Conservation (phyloP, 2,329 filamentous ascomycete species). For the Ascochyta pisi region DNA sequence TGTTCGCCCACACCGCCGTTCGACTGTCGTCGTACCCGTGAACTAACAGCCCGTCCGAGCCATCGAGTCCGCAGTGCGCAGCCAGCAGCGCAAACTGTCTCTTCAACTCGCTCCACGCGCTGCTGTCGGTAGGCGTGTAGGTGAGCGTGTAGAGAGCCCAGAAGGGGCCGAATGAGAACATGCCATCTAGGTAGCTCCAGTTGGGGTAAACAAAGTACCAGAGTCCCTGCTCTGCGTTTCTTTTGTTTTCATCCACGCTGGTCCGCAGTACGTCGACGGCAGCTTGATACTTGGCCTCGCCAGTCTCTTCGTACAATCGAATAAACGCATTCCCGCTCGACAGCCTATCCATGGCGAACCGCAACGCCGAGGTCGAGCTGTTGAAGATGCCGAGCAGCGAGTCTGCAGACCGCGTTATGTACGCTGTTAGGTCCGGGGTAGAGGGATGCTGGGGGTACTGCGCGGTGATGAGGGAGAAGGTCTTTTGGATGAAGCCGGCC, state of each 20-base stretch:
- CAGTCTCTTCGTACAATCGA: conserved; percentile 18
- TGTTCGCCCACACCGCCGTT: conserved; percentile 60
- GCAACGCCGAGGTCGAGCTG: background rate
- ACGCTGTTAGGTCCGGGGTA: background rate
- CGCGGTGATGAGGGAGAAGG: conserved; percentile 28
- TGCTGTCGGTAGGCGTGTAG: conserved; percentile 6
- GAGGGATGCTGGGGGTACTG: conserved; percentile 15
- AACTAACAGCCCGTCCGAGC: conserved; percentile 54
- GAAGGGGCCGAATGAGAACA: conserved; percentile 59
- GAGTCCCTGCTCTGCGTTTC: conserved; percentile 38
- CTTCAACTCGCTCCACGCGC: conserved; percentile 23
- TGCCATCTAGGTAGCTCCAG: conserved; percentile 62
- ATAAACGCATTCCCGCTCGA: conserved; percentile 39
- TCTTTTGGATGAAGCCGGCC: conserved; percentile 45
- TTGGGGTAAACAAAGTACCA: conserved; percentile 57
- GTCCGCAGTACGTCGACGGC: conserved; percentile 21
- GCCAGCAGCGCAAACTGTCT: conserved; percentile 51
- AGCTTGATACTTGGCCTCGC: conserved; percentile 22
- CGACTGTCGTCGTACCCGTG: conserved; percentile 63
- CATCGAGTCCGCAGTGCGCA: conserved; percentile 49
- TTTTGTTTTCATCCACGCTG: conserved; percentile 38
- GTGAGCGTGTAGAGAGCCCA: conserved; percentile 36
- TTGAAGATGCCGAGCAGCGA: background rate
- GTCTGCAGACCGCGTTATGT: background rate
- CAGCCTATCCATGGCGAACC: conserved; percentile 40